These are phyloP conservation scores for Calonectria leucothoes DNA, from an alignment of 2,329 filamentous ascomycete genomes.

Conservation along the genomic window DNA sequence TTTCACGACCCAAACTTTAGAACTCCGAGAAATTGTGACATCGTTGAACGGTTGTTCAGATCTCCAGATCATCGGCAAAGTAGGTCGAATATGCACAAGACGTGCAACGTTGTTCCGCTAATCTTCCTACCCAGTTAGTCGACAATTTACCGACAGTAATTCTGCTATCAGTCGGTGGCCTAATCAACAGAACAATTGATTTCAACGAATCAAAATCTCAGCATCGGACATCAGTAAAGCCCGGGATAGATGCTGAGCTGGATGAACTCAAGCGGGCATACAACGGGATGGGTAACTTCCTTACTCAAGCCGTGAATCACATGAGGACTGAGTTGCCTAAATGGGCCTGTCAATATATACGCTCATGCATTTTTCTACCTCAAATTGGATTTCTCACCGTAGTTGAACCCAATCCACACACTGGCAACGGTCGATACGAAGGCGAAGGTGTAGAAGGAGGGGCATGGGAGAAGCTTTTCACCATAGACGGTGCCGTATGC, in stretches of 20 bases:
- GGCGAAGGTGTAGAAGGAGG: conserved; percentile 68
- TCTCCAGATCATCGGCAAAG: conserved; percentile 37
- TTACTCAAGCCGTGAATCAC: conserved; percentile 75
- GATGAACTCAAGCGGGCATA: conserved; percentile 84
- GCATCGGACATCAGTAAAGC: conserved; percentile 77
- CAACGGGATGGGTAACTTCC: conserved; percentile 79
- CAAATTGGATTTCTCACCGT: conserved; percentile 91
- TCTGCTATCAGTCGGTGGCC: conserved; percentile 74
- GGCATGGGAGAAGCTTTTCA: conserved; percentile 83
- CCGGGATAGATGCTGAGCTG: conserved; percentile 78
- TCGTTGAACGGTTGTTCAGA: conserved; percentile 33
- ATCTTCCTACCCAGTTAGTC: conserved; percentile 58
- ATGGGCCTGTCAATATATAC: conserved; percentile 63
- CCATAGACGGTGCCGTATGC: conserved; percentile 76
- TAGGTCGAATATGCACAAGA: conserved; percentile 57
- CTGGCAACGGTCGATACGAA: conserved; percentile 70
- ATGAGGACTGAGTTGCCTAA: conserved; percentile 73
- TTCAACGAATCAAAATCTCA: conserved; percentile 81
- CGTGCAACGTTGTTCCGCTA: conserved; percentile 11
- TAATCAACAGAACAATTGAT: conserved; percentile 81
- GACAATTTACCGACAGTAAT: conserved; percentile 67
- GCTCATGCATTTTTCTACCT: conserved; percentile 89
- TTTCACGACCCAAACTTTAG: conserved; percentile 79
- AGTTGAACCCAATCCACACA: conserved; percentile 65
- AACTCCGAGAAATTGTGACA: conserved; percentile 71